Evolutionary conservation across 2,329 filamentous ascomycete species (phyloP).

Genomic region (Penicillium sp.): DNA sequence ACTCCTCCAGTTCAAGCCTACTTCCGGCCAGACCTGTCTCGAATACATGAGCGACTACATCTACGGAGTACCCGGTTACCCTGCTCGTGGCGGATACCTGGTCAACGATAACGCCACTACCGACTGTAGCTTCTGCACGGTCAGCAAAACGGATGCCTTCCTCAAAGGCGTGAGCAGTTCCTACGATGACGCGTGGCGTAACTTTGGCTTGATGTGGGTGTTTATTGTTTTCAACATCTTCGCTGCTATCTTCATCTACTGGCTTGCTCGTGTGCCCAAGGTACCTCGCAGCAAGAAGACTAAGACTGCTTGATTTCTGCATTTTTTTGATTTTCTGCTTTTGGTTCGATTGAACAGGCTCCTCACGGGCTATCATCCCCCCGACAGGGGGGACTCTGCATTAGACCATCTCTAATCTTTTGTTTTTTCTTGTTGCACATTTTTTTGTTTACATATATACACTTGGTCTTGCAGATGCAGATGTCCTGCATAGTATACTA

Average conservation of each 20-base stretch:
- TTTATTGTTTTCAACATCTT: conserved; percentile 65
- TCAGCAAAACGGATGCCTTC: conserved; percentile 50
- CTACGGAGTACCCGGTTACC: background rate
- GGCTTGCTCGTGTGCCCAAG: conserved; percentile 57
- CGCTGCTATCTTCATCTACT: conserved; percentile 62
- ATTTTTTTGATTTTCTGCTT: background rate
- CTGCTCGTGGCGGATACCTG: conserved; percentile 40
- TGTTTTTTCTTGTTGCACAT: background rate
- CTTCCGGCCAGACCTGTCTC: conserved; percentile 60
- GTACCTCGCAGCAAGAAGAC: conserved; percentile 26
- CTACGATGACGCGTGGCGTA: conserved; percentile 60
- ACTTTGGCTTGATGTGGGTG: conserved; percentile 68
- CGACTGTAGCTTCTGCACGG: conserved; percentile 52
- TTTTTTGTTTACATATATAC: background rate
- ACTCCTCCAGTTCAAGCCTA: conserved; percentile 44
- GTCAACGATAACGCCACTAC: conserved; percentile 45
- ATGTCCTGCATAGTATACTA: background rate
- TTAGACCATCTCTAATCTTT: background rate
- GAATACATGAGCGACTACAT: conserved; percentile 50
- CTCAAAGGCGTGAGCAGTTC: conserved; percentile 43
- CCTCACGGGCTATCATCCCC: background rate
- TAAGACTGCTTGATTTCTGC: conserved; percentile 10
- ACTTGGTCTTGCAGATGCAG: background rate
- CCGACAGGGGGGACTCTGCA: background rate
- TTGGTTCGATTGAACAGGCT: background rate